Conservation (phyloP, 139 green algal genomes). For the Volvox reticuliferus region DNA sequence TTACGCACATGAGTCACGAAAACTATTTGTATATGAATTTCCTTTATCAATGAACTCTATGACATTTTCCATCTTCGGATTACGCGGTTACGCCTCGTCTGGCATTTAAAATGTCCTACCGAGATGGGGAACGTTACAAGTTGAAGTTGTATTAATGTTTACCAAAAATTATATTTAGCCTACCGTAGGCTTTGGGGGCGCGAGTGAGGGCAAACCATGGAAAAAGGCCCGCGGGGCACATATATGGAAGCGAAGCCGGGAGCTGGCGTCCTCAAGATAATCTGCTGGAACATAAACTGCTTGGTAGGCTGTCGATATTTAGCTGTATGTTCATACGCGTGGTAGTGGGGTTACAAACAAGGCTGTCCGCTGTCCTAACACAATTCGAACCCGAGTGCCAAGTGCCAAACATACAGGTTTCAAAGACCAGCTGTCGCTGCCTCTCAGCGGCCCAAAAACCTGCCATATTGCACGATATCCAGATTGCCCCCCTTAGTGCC, state of each 20-base stretch:
- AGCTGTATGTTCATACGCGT: neutral
- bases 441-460: too few species aligned
- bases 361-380: too few species aligned
- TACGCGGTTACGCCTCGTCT: neutral
- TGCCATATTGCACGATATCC: neutral
- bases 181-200: neutral
- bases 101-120: too few species aligned
- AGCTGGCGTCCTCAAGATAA: conserved; percentile 48
- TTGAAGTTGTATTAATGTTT: neutral
- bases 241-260: neutral
- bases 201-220: neutral
- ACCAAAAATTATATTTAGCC: neutral
- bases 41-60: neutral
- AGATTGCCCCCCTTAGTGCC: neutral
- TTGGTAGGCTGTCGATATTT: conserved; percentile 50
- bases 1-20: neutral
- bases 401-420: neutral
- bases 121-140: neutral
- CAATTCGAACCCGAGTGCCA: neutral
- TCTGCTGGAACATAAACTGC: conserved; percentile 79
- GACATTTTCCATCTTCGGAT: neutral
- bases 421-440: too few species aligned
- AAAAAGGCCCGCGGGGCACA: neutral
- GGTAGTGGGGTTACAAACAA: neutral
- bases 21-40: neutral